Base-by-base conservation (phyloP, 2,329 filamentous ascomycete species). In the Alternaria alternata region DNA sequence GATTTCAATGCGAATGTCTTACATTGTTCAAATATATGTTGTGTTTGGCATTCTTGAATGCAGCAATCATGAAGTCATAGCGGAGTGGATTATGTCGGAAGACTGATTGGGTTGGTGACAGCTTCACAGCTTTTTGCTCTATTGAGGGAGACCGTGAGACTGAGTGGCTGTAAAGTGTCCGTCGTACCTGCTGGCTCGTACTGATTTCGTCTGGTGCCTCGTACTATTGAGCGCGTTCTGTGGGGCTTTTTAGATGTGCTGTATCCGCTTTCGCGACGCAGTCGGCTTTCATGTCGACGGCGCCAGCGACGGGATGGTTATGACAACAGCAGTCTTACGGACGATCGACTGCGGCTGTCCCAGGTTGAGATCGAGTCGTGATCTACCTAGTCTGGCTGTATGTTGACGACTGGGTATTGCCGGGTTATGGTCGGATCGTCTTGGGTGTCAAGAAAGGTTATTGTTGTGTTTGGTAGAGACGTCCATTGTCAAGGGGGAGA, bases 1-100 rank as follows among this genome's bases (percentile, higher is more conserved):
- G 6, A 32, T 53, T 57, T 18, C 9, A 57, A 57, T 53, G 11
- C 14, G 8, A 53, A 53, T 41, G 47, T 26, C 24, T 12, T 53
- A 46, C 18, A 38, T 24, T 24, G 7, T 9, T 30, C 14, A 2
- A 39, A 3, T 39, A 24, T 46, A 22, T 18, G 28, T 12, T 12
- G 12, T 30, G 26, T 38, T 24, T 2, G 24, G 14, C 9, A 57
- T 30, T 1, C 20, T 30, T 11, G 3, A 38, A 30, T 51, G 12
- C n/a, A 38, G 52, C 24, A 12, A 41, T 39, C 2, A 30, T 2
- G n/a, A 22, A 20, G 16, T 3, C 0, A 7, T 24, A 24, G 24
- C 0, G 24, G 24, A 24, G 24, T 2, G 1, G 24, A 2, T 1
- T 7, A 24, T 24, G 24, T 24, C 7, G 24, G 7, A 24, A 0